Conservation (phyloP, 108 stramenopile genomes). For the Skeletonema costatum region DNA sequence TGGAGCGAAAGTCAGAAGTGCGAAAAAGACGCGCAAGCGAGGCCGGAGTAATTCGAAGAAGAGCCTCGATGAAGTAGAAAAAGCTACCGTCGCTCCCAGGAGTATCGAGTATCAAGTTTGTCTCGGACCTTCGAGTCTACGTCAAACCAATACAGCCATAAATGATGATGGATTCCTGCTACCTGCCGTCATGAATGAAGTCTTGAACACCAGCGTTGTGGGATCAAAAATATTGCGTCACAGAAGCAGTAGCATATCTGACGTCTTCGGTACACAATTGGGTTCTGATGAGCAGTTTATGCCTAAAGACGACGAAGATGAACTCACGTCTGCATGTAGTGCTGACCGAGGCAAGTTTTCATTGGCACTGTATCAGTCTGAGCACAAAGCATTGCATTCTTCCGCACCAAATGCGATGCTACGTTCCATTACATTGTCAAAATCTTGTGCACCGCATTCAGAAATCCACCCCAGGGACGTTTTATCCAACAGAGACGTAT, state of each 20-base stretch:
- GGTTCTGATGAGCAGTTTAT: not conserved
- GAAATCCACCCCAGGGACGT: not conserved
- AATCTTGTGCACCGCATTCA: not conserved
- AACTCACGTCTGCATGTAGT: not conserved
- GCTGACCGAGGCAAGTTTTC: not conserved
- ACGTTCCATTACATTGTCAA: not conserved
- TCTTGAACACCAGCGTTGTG: not conserved
- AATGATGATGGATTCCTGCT: constrained; percentile 18
- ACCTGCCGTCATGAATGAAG: constrained; percentile 2
- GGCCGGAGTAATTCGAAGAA: constrained; percentile 24
- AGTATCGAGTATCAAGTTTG: not conserved
- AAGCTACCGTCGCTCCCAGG: constrained; percentile 4
- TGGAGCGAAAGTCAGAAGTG: constrained; percentile 1
- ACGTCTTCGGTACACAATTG: not conserved
- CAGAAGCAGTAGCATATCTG: constrained; percentile 3
- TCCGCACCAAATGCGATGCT: not conserved
- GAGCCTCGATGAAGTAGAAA: constrained; percentile 23
- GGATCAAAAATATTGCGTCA: constrained; percentile 15
- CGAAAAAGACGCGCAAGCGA: not conserved
- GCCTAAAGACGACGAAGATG: constrained; percentile 1
- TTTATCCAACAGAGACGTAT: not conserved
- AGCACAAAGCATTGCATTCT: not conserved
- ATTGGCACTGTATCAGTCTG: not conserved
- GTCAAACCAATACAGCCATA: not conserved
- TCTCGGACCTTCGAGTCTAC: not conserved